Conservation (phyloP, 371 early-diverging fungal species). For the Mucor mucedo region DNA sequence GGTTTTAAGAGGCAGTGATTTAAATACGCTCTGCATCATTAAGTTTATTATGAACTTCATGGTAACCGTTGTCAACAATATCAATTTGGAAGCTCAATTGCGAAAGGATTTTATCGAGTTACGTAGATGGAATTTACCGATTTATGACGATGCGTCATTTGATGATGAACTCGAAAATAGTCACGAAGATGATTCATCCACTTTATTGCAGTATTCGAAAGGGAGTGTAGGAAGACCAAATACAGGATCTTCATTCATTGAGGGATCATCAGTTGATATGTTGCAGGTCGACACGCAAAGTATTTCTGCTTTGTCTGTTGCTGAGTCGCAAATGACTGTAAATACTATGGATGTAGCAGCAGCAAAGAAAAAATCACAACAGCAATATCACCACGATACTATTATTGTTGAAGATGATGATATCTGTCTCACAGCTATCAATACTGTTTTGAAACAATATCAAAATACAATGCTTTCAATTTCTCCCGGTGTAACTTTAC, state of each 20-base stretch:
- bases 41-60: slow-evolving; percentile 81
- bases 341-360: slow-evolving; percentile 20
- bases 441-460: slow-evolving; percentile 52
- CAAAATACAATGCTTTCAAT: slow-evolving; percentile 74
- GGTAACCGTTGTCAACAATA: slow-evolving; percentile 81
- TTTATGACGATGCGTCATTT: background rate
- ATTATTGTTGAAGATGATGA: slow-evolving; percentile 39
- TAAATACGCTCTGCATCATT: slow-evolving; percentile 64
- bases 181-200: slow-evolving; percentile 8
- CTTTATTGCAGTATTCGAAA: background rate
- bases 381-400: slow-evolving; percentile 16
- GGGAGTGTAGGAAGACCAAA: background rate
- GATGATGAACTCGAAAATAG: slow-evolving; percentile 1
- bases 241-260: slow-evolving; percentile 11
- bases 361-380: slow-evolving; percentile 26
- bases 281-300: slow-evolving; percentile 23
- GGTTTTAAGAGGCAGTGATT: slow-evolving; percentile 82
- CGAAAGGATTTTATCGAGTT: slow-evolving; percentile 28
- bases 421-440: slow-evolving; percentile 37
- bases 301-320: slow-evolving; percentile 27
- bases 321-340: slow-evolving; percentile 31
- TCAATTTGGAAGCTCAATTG: slow-evolving; percentile 75
- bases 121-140: slow-evolving; percentile 16
- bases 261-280: slow-evolving; percentile 8
- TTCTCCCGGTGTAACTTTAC: slow-evolving; percentile 80